Conservation (phyloP, 306 rosid species). For the Medicago lupulina region DNA sequence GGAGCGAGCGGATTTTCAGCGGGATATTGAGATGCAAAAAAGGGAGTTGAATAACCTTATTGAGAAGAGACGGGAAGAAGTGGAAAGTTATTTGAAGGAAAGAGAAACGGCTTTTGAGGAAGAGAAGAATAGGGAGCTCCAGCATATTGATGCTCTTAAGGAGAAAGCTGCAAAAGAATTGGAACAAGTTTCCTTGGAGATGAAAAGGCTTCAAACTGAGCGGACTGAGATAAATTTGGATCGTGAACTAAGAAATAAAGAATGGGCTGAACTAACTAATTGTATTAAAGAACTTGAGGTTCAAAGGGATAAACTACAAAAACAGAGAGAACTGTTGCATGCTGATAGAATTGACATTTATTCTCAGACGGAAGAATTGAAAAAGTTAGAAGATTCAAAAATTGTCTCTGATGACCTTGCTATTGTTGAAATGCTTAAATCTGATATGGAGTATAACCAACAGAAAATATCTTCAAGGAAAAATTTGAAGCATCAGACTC, state of each 20-base stretch:
- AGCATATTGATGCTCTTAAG: conserved; percentile 62
- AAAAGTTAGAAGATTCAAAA: conserved; percentile 72
- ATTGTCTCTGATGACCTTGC: conserved; percentile 66
- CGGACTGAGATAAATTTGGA: conserved; percentile 81
- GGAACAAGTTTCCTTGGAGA: conserved; percentile 77
- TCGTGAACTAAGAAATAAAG: conserved; percentile 80
- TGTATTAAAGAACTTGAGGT: conserved; percentile 85
- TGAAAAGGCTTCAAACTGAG: conserved; percentile 81
- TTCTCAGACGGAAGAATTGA: conserved; percentile 74
- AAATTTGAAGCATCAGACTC: conserved; percentile 50
- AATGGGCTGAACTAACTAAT: conserved; percentile 87
- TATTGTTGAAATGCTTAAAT: conserved; percentile 56
- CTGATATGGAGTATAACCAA: conserved; percentile 58
- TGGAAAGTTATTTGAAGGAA: conserved; percentile 81
- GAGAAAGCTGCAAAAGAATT: conserved; percentile 74
- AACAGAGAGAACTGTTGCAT: conserved; percentile 89
- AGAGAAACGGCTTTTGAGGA: conserved; percentile 74
- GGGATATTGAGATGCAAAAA: conserved; percentile 79
- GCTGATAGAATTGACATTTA: conserved; percentile 77
- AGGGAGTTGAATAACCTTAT: conserved; percentile 78
- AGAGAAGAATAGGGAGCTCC: conserved; percentile 76
- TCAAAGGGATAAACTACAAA: conserved; percentile 86
- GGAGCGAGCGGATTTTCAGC: conserved; percentile 80
- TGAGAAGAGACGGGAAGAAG: conserved; percentile 88
- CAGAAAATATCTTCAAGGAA: conserved; percentile 55